phyloP scores from a whole-genome alignment of 208 protist genomes.

The Leishmania braziliensis region DNA sequence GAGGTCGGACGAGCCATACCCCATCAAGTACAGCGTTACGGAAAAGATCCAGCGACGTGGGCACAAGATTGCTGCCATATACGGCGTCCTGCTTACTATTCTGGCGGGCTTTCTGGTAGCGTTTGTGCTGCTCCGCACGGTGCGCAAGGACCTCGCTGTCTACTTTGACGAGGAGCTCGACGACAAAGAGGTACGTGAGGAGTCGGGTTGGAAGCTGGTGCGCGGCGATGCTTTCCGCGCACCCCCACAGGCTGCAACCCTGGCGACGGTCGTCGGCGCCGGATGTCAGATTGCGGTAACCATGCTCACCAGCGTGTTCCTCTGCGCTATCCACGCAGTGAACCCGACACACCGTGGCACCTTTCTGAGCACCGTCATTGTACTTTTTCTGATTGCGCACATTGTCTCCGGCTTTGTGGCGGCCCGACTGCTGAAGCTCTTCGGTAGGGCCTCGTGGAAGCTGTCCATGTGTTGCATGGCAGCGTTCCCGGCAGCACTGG shows the following conservation, averaged over 20 bases:
- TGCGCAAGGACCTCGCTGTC: conserved; percentile 38
- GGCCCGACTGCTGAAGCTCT: conserved; percentile 88
- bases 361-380: conserved; percentile 81
- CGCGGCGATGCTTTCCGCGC: conserved; percentile 96
- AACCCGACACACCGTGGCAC: conserved; percentile 91
- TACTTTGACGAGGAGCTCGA: conserved; percentile 36
- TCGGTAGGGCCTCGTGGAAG: conserved; percentile 81
- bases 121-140: conserved; percentile 34
- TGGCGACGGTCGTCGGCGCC: conserved; percentile 88
- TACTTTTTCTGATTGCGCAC: conserved; percentile 67
- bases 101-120: conserved; percentile 25
- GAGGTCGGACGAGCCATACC: not conserved
- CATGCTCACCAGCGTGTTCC: conserved; percentile 76
- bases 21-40: conserved; percentile 3
- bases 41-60: conserved; percentile 16
- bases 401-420: conserved; percentile 88
- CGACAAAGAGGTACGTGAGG: conserved; percentile 28
- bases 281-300: conserved; percentile 86
- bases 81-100: conserved; percentile 23
- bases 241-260: conserved; percentile 67
- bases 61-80: conserved; percentile 25
- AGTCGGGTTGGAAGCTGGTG: conserved; percentile 95
- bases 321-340: conserved; percentile 79
- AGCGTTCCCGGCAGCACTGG: conserved; percentile 47
- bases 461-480: conserved; percentile 59